Conservation (phyloP, 208 protist species). For the Trichomonas tenax region DNA sequence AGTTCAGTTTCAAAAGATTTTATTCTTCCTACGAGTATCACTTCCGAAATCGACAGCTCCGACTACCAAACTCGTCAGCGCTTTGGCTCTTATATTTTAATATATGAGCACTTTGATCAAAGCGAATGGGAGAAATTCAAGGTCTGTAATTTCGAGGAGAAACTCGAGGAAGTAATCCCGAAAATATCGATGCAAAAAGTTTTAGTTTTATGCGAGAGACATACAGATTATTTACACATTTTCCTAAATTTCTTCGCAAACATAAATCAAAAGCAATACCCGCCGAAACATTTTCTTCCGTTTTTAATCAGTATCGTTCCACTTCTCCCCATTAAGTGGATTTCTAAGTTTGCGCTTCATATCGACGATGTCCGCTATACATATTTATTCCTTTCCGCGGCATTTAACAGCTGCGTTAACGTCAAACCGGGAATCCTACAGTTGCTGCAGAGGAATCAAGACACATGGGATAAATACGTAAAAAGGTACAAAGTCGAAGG, state of each 20-base stretch:
- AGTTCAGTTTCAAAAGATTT: background rate
- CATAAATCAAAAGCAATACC: background rate
- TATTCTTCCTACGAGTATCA: background rate
- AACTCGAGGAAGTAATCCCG: background rate
- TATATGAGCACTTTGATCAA: background rate
- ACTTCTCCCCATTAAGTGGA: background rate
- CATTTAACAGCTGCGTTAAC: background rate
- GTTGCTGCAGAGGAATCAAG: background rate
- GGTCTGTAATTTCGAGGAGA: background rate
- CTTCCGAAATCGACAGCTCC: background rate
- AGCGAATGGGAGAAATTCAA: background rate
- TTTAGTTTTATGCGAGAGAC: background rate
- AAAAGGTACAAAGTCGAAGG: background rate
- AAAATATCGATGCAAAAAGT: background rate
- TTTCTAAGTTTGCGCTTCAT: background rate
- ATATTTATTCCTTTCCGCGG: background rate
- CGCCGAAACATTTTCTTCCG: background rate
- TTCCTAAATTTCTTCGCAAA: background rate
- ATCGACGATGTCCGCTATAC: background rate
- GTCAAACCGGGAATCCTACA: background rate
- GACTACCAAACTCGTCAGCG: background rate
- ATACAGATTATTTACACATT: background rate
- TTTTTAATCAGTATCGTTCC: background rate
- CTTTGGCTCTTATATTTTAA: background rate
- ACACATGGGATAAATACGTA: background rate